These are phyloP conservation scores for Candida nemodendra DNA, from an alignment of 805 yeast genomes.

Conservation along the genomic window DNA sequence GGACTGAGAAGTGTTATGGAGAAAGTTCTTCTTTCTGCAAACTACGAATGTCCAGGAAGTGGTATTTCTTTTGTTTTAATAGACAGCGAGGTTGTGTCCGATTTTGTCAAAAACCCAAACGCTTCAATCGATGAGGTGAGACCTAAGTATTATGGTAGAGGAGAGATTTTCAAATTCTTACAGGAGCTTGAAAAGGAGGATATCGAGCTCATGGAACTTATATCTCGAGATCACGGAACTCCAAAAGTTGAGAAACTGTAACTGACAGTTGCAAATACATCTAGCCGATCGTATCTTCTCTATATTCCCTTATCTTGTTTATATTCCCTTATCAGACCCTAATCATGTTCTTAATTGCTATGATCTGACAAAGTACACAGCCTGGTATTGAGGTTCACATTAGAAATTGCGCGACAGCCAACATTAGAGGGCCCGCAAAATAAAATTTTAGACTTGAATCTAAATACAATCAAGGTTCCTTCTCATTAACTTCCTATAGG, in stretches of 20 bases:
- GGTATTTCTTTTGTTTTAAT: slow-evolving; percentile 50
- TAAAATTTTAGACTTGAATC: no score
- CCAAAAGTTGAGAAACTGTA: slow-evolving; percentile 14
- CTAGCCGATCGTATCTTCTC: no score
- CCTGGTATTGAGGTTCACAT: no score
- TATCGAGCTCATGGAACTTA: slow-evolving; percentile 30
- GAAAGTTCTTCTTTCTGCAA: slow-evolving; percentile 46
- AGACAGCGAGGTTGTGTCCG: slow-evolving; percentile 40
- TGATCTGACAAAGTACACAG: no score
- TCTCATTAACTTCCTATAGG: no score
- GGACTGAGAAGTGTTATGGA: slow-evolving; percentile 58
- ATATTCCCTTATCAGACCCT: no score
- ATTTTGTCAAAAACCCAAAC: neutral
- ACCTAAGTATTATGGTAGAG: slow-evolving; percentile 46
- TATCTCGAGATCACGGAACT: slow-evolving; percentile 33
- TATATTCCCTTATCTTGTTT: slow-evolving; percentile 4
- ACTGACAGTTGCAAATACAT: no score
- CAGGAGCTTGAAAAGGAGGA: slow-evolving; percentile 45
- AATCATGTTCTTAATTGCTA: no score
- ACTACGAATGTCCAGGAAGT: slow-evolving; percentile 61
- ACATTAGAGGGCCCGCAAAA: no score
- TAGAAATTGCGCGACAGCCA: no score
- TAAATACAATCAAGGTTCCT: no score
- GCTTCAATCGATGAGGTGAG: slow-evolving; percentile 21
- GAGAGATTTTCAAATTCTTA: slow-evolving; percentile 41